Evolutionary conservation across 1,139 yeast genomes (phyloP), one percentile per base, ranked within the genome.

Genomic region (Magnusiomyces ingens): DNA sequence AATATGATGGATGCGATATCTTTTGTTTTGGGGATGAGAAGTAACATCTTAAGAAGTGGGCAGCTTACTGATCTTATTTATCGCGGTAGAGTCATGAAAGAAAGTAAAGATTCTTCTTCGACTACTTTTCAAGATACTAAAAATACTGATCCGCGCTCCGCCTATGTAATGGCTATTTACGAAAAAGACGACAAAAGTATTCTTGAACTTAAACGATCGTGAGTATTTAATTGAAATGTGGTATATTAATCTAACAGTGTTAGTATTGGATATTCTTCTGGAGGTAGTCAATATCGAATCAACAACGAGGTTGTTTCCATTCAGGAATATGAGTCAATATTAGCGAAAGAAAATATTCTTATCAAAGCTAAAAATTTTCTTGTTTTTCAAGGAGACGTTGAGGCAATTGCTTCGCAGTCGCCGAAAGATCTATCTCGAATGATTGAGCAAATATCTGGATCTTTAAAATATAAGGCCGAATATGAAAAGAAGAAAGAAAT

Each of bases 1-100:
- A 93, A 93, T 65, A 85, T 91, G 91, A 91, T 91, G 98, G 98
- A 91, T 68, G 98, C 98, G 47, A 90, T 91, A 17, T 89, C 97
- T 1, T 93, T 93, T 67, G 99, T 93, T 13, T 75, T 94, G 38
- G 99, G 99, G 19, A 82, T 93, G 51, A 76, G 85, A 62, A 81
- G 94, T 17, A 73, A 77, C 36, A 93, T 87, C 57, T 73, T 94
- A 57, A 78, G 99, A 62, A 88, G 97, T 1, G 74, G 78, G 29
- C 81, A 81, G 55, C 70, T 89, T 62, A 80, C 76, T 53, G 97
- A 91, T 61, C 76, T 93, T 65, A 81, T 93, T 2, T 90, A 90
- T 64, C 77, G 96, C 59, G 95, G 95, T 3, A 72, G 84, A 19
- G 61, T 71, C 10, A 60, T 64, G 59, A 59, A 60, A n/a, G 66